Percentiles rank a stretch among this genome's conserved stretches.
Conservation (phyloP, 2,329 filamentous ascomycete genomes). For the Plectosphaerella plurivora region DNA sequence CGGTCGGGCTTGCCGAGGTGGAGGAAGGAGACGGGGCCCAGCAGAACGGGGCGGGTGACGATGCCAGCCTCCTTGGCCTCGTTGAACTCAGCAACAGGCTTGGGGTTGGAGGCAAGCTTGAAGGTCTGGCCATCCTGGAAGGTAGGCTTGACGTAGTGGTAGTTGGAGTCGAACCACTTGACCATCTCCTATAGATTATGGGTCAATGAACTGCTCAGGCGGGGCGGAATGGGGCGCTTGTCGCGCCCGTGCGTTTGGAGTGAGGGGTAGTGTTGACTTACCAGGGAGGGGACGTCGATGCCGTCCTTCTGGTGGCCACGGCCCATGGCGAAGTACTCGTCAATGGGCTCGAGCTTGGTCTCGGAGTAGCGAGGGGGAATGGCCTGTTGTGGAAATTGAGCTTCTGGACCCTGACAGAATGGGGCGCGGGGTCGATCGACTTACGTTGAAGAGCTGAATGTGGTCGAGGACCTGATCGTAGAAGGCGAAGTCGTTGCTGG, state of each 20-base stretch:
- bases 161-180: slow-evolving; percentile 99
- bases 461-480: slow-evolving; percentile 98
- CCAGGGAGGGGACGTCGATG: slow-evolving; percentile 83
- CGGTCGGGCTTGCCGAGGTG: slow-evolving; percentile 97
- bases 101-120: slow-evolving; percentile 81
- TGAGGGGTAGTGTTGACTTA: slow-evolving; percentile 5
- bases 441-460: slow-evolving; percentile 94
- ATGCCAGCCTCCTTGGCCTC: slow-evolving; percentile 98
- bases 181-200: slow-evolving; percentile 71
- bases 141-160: slow-evolving; percentile 99
- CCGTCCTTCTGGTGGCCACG: slow-evolving; percentile 95
- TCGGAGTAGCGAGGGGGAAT: slow-evolving; percentile 91
- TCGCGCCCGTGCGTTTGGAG: not conserved
- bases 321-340: slow-evolving; percentile 99
- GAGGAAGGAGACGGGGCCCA: slow-evolving; percentile 97
- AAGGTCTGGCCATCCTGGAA: slow-evolving; percentile 96
- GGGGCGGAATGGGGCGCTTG: slow-evolving; percentile 1
- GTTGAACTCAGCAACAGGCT: slow-evolving; percentile 90
- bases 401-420: not conserved
- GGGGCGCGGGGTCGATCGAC: slow-evolving; percentile 24
- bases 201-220: not conserved
- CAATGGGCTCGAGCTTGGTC: slow-evolving; percentile 80
- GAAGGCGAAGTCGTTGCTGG: slow-evolving; percentile 98
- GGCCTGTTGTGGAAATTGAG: slow-evolving; percentile 50
- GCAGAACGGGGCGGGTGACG: slow-evolving; percentile 84